Evolutionary conservation across 176 grass and related monocot species (phyloP), one percentile per base, ranked within the genome.

Genomic region (Tuctoria greenei): DNA sequence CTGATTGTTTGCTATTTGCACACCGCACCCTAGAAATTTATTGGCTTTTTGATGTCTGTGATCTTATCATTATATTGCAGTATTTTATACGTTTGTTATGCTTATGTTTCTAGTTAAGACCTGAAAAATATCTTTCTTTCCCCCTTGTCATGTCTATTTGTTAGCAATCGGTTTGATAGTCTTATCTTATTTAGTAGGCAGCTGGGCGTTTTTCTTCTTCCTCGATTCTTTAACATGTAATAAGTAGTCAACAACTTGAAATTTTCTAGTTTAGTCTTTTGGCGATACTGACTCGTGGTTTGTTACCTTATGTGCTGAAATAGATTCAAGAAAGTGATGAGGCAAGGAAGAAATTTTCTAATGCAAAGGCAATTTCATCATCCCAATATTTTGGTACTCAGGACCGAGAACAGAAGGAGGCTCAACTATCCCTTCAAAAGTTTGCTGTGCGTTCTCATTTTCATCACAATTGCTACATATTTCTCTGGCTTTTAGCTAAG

Each of bases 311-410:
- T 31, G 12, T 15, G 24, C 26, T 31, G 55, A 58, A 26, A 26
- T 68, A 95, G 88, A 77, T 89, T 71, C 72, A 91, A 70, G 92
- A 95, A 75, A 86, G 67, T 57, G 81, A 86, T 0, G 88, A 95
- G 75, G 92, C 92, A 63, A 95, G 92, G 73, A 84, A 95, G 47
- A 91, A 95, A 75, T 95, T 95, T 81, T 89, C 92, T 27, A 91
- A 89, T 52, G 92, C 92, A 3, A 95, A 95, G 46, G 84, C 88
- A 3, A 93, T 93, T 73, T 93, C 91, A 45, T 93, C 91, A 73
- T 86, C 87, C 23, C 91, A 90, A 51, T 93, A 83, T 79, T 93
- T 93, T 20, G 91, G 87, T 31, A 86, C 81, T 60, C 75, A 89
- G 59, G 85, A 71, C 70, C 85, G 79, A 64, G 81, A 80, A 72